Base-by-base conservation (phyloP, 352 stramenopile species). In the Globisporangium sylvaticum region DNA sequence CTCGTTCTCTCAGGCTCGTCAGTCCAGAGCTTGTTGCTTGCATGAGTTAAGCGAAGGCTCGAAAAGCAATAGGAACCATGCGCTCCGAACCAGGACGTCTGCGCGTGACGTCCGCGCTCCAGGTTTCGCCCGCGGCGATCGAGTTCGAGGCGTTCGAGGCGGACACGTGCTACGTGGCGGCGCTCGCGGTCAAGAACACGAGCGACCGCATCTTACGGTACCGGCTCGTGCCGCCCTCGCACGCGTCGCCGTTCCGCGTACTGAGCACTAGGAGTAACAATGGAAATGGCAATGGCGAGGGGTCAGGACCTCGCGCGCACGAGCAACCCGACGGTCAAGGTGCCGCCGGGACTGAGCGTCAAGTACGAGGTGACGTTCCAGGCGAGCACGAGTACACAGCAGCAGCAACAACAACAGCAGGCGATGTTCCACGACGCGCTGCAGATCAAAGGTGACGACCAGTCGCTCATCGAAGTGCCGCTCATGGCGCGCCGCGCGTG, bases 281-380 rank as follows among this genome's bases (percentile, higher is more conserved):
- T n/a, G 39, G 15, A 4, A 48, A 20, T 48, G 39, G 39, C 14
- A n/a, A n/a, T n/a, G n/a, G n/a, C n/a, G n/a, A n/a, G n/a, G n/a
- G 75, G 42, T 6, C 27, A 81, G 14, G 81, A 94, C 70, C 73
- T 96, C 20, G 84, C 78, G n/a, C 65, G 74, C 39, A 87, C 81
- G 1, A 74, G 70, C 24, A 94, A 95, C 60, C 76, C 83, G 29
- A 96, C 82, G 0, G 68, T 90, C 12, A 75, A 80, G 58, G 72
- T 94, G 20, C 79, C 88, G 0, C 63, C 88, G 2, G 88, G 87
- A 9, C 74, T 96, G 1, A 75, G 72, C 57, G 46, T 71, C 50
- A 83, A 78, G 57, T 88, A 89, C 60, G 87, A 96, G 27, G 71
- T 96, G 9, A 62, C 80, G 6, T 96, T 94, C 58, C 58, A 84